Conservation (phyloP, 1,139 yeast species). For the Taphrina deformans region DNA sequence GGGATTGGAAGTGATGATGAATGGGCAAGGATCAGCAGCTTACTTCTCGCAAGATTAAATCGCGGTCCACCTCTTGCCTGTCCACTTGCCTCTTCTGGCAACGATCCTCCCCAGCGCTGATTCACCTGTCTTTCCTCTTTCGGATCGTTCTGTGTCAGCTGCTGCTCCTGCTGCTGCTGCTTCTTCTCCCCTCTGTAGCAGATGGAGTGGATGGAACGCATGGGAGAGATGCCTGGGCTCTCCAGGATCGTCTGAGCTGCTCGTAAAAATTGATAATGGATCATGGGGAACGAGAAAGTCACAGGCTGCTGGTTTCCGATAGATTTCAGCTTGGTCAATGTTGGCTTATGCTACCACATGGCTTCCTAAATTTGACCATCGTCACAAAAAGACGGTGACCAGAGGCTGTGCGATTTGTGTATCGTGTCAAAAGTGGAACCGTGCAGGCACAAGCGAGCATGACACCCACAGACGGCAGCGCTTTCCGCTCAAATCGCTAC, state of each 20-base stretch:
- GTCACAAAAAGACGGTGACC: no score
- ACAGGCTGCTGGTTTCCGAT: no score
- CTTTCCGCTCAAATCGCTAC: no score
- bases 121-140: not conserved
- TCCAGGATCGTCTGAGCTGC: no score
- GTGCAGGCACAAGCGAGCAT: not conserved
- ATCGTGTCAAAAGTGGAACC: no score
- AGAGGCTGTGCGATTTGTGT: not conserved
- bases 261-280: no score
- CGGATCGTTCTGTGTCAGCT: not conserved
- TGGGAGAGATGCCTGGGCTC: no score
- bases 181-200: no score
- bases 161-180: not conserved
- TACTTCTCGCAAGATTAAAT: not conserved
- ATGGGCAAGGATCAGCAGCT: not conserved
- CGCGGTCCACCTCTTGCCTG: not conserved
- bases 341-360: not conserved
- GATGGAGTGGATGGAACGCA: no score
- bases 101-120: not conserved
- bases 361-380: no score
- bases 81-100: not conserved
- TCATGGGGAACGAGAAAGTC: not conserved
- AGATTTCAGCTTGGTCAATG: no score
- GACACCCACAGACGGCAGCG: no score
- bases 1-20: not conserved